Evolutionary conservation across 225 moss, liverwort and hornwort species (phyloP), one percentile per base, ranked within the genome.

Genomic region (Rhytidiadelphus loreus): DNA sequence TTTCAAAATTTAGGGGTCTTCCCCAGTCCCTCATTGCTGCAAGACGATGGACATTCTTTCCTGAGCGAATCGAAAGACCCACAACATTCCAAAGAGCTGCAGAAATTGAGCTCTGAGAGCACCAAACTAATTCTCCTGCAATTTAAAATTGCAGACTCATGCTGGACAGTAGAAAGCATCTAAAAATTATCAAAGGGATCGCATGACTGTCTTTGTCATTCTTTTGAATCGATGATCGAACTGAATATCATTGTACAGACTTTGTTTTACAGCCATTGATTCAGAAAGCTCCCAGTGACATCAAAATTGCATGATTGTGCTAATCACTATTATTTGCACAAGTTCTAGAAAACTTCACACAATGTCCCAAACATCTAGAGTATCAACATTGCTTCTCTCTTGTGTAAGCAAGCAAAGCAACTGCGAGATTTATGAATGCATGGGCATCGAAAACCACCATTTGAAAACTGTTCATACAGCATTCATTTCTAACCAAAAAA

Each of bases 401-500:
- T 16, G 9, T 25, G n/a, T 11, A 9, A 9, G 50, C 52, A 52
- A 15, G 9, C 30, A 50, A n/a, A n/a, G 30, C 9, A 85, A 50
- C 24, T 84, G 8, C 1, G 1, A 71, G 24, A 58, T 58, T 6
- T 35, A 6, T 23, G 15, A 33, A 29, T 4, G 11, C 19, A 30
- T 37, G 22, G 23, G 24, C 14, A 48, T 24, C 2, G 0, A 3
- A 24, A 48, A 50, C 1, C 33, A 41, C 3, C 24, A 35, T 16
- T 3, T 57, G 14, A 25, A 21, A 57, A 60, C 43, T 46, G 16
- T 48, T 82, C 16, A 35, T 3, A 0, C 0, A 3, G 2, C 4
- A 2, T 22, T 44, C 61, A 61, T 33, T 62, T 81, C 0, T 0
- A 13, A 75, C 6, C 3, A 30, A 32, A 28, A 57, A 59, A 19